Percentiles rank a stretch among this genome's conserved stretches.
phyloP scores from a whole-genome alignment of 1,284 basidiomycete species.

The Mycosarcoma mackinlayi region DNA sequence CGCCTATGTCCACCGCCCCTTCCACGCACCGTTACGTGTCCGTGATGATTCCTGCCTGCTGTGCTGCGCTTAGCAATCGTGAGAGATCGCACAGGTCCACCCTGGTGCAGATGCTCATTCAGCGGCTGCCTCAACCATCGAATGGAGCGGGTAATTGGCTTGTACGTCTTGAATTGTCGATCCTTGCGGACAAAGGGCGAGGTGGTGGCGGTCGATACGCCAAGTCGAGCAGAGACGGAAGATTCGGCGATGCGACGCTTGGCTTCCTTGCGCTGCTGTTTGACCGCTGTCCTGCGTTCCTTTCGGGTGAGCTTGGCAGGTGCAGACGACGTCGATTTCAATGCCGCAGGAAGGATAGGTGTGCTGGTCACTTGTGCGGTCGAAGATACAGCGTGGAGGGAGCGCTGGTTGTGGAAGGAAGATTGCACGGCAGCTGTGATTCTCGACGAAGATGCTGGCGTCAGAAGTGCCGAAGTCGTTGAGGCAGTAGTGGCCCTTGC shows the following conservation, averaged over 20 bases:
- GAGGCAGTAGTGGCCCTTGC: conserved; percentile 20
- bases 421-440: conserved; percentile 27
- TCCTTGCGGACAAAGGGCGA: conserved; percentile 65
- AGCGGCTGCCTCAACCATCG: conserved; percentile 86
- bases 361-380: conserved; percentile 19
- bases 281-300: conserved; percentile 54
- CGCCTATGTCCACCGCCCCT: conserved; percentile 91
- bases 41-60: conserved; percentile 84
- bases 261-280: conserved; percentile 50
- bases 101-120: conserved; percentile 83
- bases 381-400: conserved; percentile 27
- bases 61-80: conserved; percentile 84
- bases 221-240: conserved; percentile 58
- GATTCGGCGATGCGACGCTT: conserved; percentile 45
- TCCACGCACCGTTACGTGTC: conserved; percentile 87
- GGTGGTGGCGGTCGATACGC: conserved; percentile 47
- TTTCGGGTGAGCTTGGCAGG: conserved; percentile 30
- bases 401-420: conserved; percentile 12
- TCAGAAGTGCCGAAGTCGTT: conserved; percentile 26
- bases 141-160: conserved; percentile 84
- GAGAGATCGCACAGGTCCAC: conserved; percentile 81
- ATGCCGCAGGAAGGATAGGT: not conserved
- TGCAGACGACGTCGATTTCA: not conserved
- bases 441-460: conserved; percentile 24
- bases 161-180: conserved; percentile 82